Base-by-base conservation (phyloP, 345 rosid genomes). In the Gossypium longicalyx region DNA sequence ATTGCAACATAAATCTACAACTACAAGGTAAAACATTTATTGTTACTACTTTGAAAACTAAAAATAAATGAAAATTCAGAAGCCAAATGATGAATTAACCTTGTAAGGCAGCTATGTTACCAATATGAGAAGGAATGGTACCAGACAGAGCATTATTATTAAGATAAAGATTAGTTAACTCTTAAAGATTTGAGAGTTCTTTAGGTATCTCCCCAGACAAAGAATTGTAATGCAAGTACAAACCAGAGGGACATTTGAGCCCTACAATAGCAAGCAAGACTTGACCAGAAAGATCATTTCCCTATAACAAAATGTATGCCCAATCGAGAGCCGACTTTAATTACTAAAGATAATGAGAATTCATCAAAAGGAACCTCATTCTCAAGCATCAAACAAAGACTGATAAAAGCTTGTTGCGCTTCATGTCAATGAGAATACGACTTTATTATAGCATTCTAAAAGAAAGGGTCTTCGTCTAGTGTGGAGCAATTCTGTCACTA, bases 141-240 rank as follows among this genome's bases (percentile, higher is more conserved):
- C 98, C 98, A 10, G 97, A 87, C 17, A 96, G 80, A 78, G 87
- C 85, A 79, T 96, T 96, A 56, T 89, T 88, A 71, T 93, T 84
- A 67, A 96, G 90, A 80, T 96, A 96, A 73, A 96, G 91, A 84
- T 96, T 97, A 59, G 97, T 65, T 44, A 96, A 77, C 23, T 83
- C 89, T 4, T 86, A 78, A 23, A 93, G 85, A 73, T 69, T 75
- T 0, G 85, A 75, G 44, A 96, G 82, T 84, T 91, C 97, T 68
- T 66, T 81, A 1, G 98, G 98, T 78, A 96, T 96, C 76, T 82
- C 85, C 58, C 99, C 99, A 2, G 85, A 82, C 74, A 96, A 77
- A 23, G 79, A 87, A 71, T 96, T 96, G 75, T 91, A 96, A 65
- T 96, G 98, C 80, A 96, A 85, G 83, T 89, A 96, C 72, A 96